These are phyloP conservation scores for Picochlorum sp. DNA, from an alignment of 139 green algal species.

Conservation along the genomic window DNA sequence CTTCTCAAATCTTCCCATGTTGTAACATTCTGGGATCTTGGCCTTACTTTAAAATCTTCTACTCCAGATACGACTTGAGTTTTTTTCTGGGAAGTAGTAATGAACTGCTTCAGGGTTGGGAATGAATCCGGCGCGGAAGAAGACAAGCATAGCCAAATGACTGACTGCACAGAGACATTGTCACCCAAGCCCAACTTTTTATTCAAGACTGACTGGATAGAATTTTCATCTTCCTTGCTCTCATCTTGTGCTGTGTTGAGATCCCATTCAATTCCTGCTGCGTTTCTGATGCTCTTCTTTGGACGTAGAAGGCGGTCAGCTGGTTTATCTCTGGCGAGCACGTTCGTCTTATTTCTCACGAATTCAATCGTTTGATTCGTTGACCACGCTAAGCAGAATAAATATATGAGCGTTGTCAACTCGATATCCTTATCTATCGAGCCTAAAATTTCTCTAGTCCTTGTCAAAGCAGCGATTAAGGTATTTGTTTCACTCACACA, in stretches of 20 bases:
- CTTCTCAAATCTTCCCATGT: slow-evolving; percentile 43
- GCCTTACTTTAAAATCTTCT: neutral
- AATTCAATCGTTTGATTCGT: no score
- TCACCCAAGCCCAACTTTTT: neutral
- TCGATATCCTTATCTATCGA: no score
- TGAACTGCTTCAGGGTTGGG: no score
- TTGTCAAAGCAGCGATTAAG: no score
- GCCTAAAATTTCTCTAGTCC: no score
- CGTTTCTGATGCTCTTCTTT: slow-evolving; percentile 15
- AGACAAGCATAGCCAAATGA: neutral
- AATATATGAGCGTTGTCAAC: no score
- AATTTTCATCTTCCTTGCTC: neutral
- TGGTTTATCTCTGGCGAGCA: no score
- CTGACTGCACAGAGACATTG: neutral
- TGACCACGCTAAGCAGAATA: no score
- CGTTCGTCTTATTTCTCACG: no score
- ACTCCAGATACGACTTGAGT: neutral
- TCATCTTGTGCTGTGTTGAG: neutral
- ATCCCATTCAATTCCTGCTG: slow-evolving; percentile 24
- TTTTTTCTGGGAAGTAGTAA: neutral
- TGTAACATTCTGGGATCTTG: neutral
- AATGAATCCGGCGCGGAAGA: neutral
- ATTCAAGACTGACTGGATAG: neutral
- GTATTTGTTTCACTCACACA: no score
- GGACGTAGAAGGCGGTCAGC: no score